Evolutionary conservation across 495 filamentous ascomycete genomes (phyloP).

Genomic region (Penicillium egyptiacum): DNA sequence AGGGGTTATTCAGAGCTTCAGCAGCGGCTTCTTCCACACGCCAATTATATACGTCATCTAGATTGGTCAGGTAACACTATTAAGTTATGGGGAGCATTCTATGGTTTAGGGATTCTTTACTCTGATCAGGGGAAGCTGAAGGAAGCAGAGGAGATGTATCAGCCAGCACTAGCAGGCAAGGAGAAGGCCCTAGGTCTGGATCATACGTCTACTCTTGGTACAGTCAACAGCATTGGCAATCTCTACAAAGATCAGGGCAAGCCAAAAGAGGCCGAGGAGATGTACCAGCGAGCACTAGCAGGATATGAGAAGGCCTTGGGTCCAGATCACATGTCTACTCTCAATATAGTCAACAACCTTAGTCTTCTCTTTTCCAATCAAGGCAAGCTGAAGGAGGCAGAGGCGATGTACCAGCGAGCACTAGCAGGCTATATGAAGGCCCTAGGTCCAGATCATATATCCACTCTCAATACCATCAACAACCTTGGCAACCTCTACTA

Average conservation of each 20-base stretch:
- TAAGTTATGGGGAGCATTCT: constrained; percentile 17
- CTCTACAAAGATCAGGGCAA: constrained; percentile 34
- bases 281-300: constrained; percentile 33
- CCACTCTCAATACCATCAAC: constrained; percentile 20
- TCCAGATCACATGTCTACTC: constrained; percentile 18
- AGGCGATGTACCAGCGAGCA: constrained; percentile 36
- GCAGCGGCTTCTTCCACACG: too few species aligned
- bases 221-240: constrained; percentile 34
- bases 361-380: constrained; percentile 31
- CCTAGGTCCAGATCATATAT: constrained; percentile 30
- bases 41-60: constrained; percentile 5
- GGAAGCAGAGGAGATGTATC: constrained; percentile 40
- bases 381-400: constrained; percentile 41
- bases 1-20: too few species aligned
- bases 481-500: constrained; percentile 39
- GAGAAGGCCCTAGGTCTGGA: constrained; percentile 35
- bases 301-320: constrained; percentile 37
- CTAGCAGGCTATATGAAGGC: constrained; percentile 36
- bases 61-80: constrained; percentile 3
- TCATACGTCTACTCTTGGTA: constrained; percentile 35
- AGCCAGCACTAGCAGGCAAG: constrained; percentile 27
- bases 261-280: constrained; percentile 29
- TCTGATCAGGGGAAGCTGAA: constrained; percentile 30
- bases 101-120: constrained; percentile 27
- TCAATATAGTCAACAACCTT: constrained; percentile 34